Evolutionary conservation across 495 filamentous ascomycete species (phyloP), one percentile per base, ranked within the genome.

Genomic region (Neurospora sp.): DNA sequence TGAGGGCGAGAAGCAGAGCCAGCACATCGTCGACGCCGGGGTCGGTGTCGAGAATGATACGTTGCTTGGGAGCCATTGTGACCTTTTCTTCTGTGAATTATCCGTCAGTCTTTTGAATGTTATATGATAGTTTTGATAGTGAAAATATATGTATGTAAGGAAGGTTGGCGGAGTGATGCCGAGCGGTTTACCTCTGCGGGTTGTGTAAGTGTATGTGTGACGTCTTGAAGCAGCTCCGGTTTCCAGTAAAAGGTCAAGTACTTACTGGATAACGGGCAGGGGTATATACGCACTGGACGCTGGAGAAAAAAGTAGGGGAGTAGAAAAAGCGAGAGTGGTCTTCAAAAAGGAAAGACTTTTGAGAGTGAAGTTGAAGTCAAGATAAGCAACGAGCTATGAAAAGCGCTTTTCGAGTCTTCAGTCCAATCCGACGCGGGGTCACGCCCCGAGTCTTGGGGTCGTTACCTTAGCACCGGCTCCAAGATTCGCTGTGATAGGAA

Each of bases 41-140:
- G 79, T 98, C 95, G 35, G 95, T 98, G 77, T 98, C 95, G 71
- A 98, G 95, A 75, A 98, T 97, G 73, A 98, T 90, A 74, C 89
- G 90, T 76, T 90, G 93, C 66, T 86, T 84, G 23, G 88, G 86
- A 10, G 86, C 84, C 88, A 90, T 90, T 71, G 49, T 81, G 66
- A 14, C 3, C 41, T 46, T 46, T 31, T 54, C 16, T 39, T 9
- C 20, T 31, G 70, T 5, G 12, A 35, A 71, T 3, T 27, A 12
- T 23, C 4, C 16, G 9, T 41, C n/a, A 71, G 39, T 42, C 16
- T 70, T 60, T 31, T 39, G 12, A 31, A 71, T 18, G 12, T 39
- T 35, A 35, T 35, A 35, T 35, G 35, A 35, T 35, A 35, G 5
- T 62, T 62, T 31, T 62, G 20, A 12, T 16, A 12, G 12, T 31